Conservation (phyloP, 2,329 filamentous ascomycete species). For the Exserohilum rostratum region DNA sequence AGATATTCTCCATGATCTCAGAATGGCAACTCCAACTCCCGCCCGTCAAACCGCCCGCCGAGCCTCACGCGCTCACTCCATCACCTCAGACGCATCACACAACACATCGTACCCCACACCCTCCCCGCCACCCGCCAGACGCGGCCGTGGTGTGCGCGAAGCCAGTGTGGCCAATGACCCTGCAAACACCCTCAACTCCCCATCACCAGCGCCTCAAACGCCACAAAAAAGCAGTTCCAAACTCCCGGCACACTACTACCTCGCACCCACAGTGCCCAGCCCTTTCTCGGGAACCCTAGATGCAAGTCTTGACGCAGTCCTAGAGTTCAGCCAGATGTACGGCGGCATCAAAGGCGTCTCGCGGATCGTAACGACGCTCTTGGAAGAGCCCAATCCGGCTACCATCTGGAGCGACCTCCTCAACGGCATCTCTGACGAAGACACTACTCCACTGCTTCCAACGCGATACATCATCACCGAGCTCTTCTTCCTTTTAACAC, state of each 20-base stretch:
- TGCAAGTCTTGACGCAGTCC: conserved; percentile 29
- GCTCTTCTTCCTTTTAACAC: conserved; percentile 31
- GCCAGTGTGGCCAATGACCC: no score
- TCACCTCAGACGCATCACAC: conserved; percentile 7
- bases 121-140: not conserved
- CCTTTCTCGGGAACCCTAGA: conserved; percentile 33
- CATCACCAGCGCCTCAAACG: not conserved
- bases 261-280: conserved; percentile 28
- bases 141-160: not conserved
- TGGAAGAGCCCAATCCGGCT: not conserved
- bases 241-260: conserved; percentile 14
- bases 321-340: conserved; percentile 12
- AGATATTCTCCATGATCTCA: no score
- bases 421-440: rapidly evolving
- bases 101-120: conserved; percentile 4
- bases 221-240: not conserved
- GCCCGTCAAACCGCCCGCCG: conserved; percentile 1
- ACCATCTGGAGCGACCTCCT: conserved; percentile 25
- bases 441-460: no score
- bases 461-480: conserved; percentile 20
- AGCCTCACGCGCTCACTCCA: conserved; percentile 11
- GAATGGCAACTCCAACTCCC: not conserved
- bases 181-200: not conserved
- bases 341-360: not conserved
- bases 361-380: conserved; percentile 12